Conservation (phyloP, 805 yeast genomes). For the Spathaspora hagerdaliae region DNA sequence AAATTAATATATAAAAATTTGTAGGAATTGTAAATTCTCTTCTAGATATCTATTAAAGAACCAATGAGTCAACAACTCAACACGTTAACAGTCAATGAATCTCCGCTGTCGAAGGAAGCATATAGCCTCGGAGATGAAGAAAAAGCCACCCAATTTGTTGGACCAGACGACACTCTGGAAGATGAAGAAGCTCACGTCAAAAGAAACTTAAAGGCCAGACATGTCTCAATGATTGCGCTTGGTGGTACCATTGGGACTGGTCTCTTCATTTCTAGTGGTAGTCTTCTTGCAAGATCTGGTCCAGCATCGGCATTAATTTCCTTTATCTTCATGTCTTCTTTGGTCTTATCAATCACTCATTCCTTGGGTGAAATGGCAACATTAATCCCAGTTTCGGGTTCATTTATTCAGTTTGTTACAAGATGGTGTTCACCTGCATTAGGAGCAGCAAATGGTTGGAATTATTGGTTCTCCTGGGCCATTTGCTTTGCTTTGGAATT, state of each 20-base stretch:
- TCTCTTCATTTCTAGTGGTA: conserved; percentile 60
- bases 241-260: conserved; percentile 85
- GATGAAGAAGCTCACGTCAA: conserved; percentile 36
- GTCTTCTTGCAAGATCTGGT: conserved; percentile 47
- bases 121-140: neutral
- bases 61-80: no score
- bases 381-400: conserved; percentile 63
- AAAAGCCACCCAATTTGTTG: neutral
- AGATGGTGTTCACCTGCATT: conserved; percentile 66
- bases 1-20: no score
- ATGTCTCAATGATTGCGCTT: conserved; percentile 69
- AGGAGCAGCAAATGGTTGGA: conserved; percentile 70
- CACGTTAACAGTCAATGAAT: no score
- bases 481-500: conserved; percentile 72
- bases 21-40: no score
- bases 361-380: conserved; percentile 81
- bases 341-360: conserved; percentile 65
- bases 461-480: conserved; percentile 78
- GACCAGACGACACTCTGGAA: neutral
- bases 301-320: conserved; percentile 67
- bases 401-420: conserved; percentile 66
- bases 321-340: conserved; percentile 59
- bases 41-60: no score
- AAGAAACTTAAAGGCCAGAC: conserved; percentile 61
- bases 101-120: no score